Evolutionary conservation across 257 asterid genomes (phyloP).

Genomic region (Rauvolfia tetraphylla): DNA sequence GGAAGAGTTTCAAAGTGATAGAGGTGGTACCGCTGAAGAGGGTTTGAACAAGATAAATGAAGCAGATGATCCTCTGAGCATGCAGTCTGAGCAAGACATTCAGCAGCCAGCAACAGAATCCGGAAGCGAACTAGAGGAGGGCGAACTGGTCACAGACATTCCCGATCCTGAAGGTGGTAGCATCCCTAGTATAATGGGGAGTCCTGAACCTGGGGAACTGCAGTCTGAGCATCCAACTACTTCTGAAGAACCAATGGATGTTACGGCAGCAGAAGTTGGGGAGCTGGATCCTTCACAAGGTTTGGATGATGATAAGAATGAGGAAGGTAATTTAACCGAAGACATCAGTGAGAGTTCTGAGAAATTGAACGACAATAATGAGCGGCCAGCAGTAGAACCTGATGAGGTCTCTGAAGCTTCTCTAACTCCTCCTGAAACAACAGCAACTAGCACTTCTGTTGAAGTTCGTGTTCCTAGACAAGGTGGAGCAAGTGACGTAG

Average conservation of each 20-base stretch:
- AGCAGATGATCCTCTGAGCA: slow-evolving; percentile 47
- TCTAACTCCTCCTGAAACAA: slow-evolving; percentile 28
- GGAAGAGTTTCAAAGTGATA: slow-evolving; percentile 43
- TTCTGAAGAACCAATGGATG: slow-evolving; percentile 27
- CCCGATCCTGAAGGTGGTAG: slow-evolving; percentile 51
- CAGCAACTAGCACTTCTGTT: slow-evolving; percentile 34
- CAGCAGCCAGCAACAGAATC: slow-evolving; percentile 51
- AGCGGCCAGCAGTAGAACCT: slow-evolving; percentile 36
- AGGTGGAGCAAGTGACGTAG: slow-evolving; percentile 32
- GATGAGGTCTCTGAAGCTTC: slow-evolving; percentile 32
- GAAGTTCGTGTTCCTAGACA: slow-evolving; percentile 43
- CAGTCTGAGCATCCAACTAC: slow-evolving; percentile 25
- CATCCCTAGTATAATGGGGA: slow-evolving; percentile 29
- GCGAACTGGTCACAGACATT: slow-evolving; percentile 54
- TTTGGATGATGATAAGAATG: slow-evolving; percentile 50
- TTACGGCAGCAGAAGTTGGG: slow-evolving; percentile 44
- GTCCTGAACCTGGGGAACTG: slow-evolving; percentile 39
- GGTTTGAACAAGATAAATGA: slow-evolving; percentile 39
- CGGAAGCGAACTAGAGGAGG: slow-evolving; percentile 75
- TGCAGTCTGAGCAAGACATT: slow-evolving; percentile 58
- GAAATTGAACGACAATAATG: slow-evolving; percentile 36
- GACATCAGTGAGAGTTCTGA: slow-evolving; percentile 34
- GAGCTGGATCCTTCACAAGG: slow-evolving; percentile 48
- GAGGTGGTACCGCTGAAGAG: slow-evolving; percentile 43
- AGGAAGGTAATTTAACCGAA: slow-evolving; percentile 27